Base-by-base conservation (phyloP, 164 flowering plant species). In the Vitis labrusca region DNA sequence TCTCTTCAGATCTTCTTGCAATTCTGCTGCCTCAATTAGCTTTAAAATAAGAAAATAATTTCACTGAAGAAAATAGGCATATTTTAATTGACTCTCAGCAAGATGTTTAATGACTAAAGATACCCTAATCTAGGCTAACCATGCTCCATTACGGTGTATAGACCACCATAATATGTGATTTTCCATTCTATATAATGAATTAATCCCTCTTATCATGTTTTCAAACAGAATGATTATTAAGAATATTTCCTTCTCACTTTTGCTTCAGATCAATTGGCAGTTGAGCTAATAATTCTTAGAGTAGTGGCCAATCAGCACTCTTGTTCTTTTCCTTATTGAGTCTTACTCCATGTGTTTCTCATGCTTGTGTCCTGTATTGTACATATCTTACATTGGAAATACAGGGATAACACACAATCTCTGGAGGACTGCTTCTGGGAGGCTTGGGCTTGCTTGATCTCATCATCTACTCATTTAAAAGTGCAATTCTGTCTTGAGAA, bases 361-460 rank as follows among this genome's bases (percentile, higher is more conserved):
- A 80, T 74, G 44, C 44, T 37, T 37, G 44, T 37, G 44, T 37
- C 44, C 44, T 37, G 44, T 2, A 1, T 58, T 23, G 60, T 30
- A 16, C 44, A 6, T 52, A 8, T 64, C 32, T n/a, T 54, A 16
- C 63, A 9, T 74, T 50, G 16, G 61, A 55, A 52, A 63, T 47
- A 67, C 82, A 91, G 97, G 93, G 80, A 80, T 49, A 75, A 60
- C 30, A 47, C 80, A 51, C 91, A 87, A 29, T 80, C 97, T 67
- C 71, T 95, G 61, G 99, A 95, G 82, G 99, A 95, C 71, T 95
- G 99, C 85, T 82, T 86, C 66, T 95, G 99, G 99, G 97, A 93
- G 80, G 98, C 99, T 55, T 95, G 99, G 99, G 97, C 99, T 19
- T 95, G 99, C 78, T 85, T 95, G 30, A 84, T 89, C 83, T 95